Evolutionary conservation across 2,329 filamentous ascomycete species (phyloP).

Genomic region (Ambrosiella beaveri): DNA sequence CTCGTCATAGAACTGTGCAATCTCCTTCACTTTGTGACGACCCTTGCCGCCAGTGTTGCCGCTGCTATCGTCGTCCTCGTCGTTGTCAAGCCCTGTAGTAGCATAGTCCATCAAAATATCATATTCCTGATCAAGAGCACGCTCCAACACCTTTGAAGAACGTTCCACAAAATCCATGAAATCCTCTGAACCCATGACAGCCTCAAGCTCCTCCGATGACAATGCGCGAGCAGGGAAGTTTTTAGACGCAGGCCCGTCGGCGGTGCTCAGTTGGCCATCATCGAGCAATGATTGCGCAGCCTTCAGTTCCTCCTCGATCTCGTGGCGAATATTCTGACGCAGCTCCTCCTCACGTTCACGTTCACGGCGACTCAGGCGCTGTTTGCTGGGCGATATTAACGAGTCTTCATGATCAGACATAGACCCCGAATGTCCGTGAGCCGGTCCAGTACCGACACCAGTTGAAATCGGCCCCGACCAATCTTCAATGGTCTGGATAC

Average conservation of each 20-base stretch:
- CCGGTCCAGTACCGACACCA: constrained; percentile 9
- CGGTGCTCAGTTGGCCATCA: constrained; percentile 28
- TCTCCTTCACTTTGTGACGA: constrained; percentile 62
- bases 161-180: constrained; percentile 91
- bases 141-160: constrained; percentile 92
- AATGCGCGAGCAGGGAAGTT: constrained; percentile 68
- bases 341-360: constrained; percentile 79
- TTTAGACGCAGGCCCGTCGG: constrained; percentile 17
- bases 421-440: constrained; percentile 28
- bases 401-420: constrained; percentile 43
- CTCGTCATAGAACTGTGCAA: constrained; percentile 86
- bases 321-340: constrained; percentile 62
- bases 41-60: constrained; percentile 55
- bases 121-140: constrained; percentile 87
- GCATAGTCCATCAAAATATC: constrained; percentile 93
- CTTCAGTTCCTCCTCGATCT: constrained; percentile 84
- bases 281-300: constrained; percentile 45
- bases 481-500: constrained; percentile 73
- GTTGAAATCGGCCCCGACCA: constrained; percentile 35
- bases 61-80: constrained; percentile 67
- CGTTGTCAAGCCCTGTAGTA: constrained; percentile 53
- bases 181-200: constrained; percentile 79
- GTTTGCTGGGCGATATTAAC: constrained; percentile 46
- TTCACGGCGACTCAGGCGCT: constrained; percentile 56
- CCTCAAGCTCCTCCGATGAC: constrained; percentile 69